phyloP scores from a whole-genome alignment of 768 basidiomycete species.

The Cubamyces sp. region DNA sequence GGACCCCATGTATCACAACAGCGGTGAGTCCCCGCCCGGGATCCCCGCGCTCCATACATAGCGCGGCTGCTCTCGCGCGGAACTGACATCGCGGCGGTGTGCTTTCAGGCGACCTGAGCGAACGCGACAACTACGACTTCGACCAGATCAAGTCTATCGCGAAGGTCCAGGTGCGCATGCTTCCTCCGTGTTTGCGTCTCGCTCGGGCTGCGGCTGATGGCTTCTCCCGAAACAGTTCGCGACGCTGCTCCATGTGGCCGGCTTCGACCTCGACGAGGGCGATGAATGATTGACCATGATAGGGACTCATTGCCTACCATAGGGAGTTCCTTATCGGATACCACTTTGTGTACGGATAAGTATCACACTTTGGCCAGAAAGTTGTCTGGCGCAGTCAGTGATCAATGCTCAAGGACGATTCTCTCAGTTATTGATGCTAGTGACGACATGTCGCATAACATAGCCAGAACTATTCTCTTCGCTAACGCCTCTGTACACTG shows the following conservation, averaged over 20 bases:
- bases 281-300: neutral
- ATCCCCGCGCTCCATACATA: conserved; percentile 2
- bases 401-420: too few relatives aligned
- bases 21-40: conserved; percentile 46
- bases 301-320: neutral
- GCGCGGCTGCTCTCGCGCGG: neutral
- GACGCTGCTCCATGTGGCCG: conserved; percentile 14
- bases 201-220: neutral
- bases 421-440: too few relatives aligned
- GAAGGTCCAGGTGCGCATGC: conserved; percentile 70
- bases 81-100: conserved; percentile 7
- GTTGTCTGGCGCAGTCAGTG: too few relatives aligned
- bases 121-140: conserved; percentile 81
- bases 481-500: too few relatives aligned
- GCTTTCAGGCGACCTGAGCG: conserved; percentile 69
- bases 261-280: conserved; percentile 2
- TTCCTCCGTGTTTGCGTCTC: neutral
- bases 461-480: too few relatives aligned
- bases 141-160: conserved; percentile 82
- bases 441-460: too few relatives aligned
- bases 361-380: neutral
- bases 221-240: conserved; percentile 2
- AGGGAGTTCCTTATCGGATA: too few relatives aligned
- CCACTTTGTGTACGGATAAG: too few relatives aligned
- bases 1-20: conserved; percentile 91